Evolutionary conservation across 2,329 filamentous ascomycete species (phyloP), one percentile per base, ranked within the genome.

Genomic region (Microcyclospora pomicola): DNA sequence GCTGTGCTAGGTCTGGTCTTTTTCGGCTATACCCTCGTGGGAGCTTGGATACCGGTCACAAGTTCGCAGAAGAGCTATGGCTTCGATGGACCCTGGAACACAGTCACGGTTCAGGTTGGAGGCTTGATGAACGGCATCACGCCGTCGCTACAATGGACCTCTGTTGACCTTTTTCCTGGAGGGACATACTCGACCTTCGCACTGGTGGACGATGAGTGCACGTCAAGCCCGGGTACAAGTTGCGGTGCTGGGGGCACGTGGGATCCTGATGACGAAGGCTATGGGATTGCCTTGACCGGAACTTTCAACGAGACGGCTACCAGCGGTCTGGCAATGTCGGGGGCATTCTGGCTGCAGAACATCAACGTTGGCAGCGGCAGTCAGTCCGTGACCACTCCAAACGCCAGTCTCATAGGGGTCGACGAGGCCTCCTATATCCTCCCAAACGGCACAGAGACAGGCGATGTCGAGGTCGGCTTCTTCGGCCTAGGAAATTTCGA

Each of bases 381-480:
- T 19, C 9, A 16, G 15, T 34, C 16, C 33, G n/a, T n/a, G n/a
- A 34, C 33, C 10, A 19, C 27, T 6, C 33, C 15, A 19, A 34
- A 34, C 15, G n/a, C 13, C 33, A 34, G 33, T 24, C 5, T 24
- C 6, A 10, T 19, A 6, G 33, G 10, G 7, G 15, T 15, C 33
- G 15, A 7, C 15, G 7, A 19, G 9, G 33, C 15, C 33, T 19
- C 16, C 33, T 19, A 34, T 15, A 34, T 19, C 6, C 14, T 34
- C 12, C 38, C 38, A 12, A 40, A 35, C 30, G 14, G 33, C 11
- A 29, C 14, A 9, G 16, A 24, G 12, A 31, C 35, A 13, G n/a
- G n/a, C n/a, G 39, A 27, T 28, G 24, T 35, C 9, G 39, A 41
- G 16, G 16, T 41, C 34, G 39, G 39, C 5, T 41, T 33, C 35